Evolutionary conservation across 768 basidiomycete genomes (phyloP), one percentile per base, ranked within the genome.

Genomic region (Daedaleopsis sinensis): DNA sequence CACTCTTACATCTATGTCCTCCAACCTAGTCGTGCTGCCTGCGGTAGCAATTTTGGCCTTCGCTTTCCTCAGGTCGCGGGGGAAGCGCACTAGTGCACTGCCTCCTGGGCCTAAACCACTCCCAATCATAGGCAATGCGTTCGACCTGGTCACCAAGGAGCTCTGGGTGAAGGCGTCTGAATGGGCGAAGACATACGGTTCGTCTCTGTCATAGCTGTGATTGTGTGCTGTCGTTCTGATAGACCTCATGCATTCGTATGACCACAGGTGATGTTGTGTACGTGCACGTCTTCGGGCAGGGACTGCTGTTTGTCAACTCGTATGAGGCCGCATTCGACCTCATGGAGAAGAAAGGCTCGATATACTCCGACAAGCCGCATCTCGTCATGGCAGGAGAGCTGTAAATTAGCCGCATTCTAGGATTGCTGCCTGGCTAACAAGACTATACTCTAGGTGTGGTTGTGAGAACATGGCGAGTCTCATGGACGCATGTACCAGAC

Each of bases 311-410:
- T 73, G 67, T 91, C 54, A 89, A 86, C 72, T 82, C 81, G 37
- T 79, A 80, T 8, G 80, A 87, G 39, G 85, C 80, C 0, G 82
- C 80, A 0, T 76, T 78, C 42, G 90, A 91, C 38, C 73, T 93
- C 57, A 75, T 93, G 64, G 90, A 92, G 57, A 88, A 84, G 68
- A 82, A 84, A 35, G 88, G 89, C 8, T 75, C 81, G 10, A 85
- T 90, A 32, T 92, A 91, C 71, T 86, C 90, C 9, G 91, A 91
- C 74, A 89, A 88, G 71, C 88, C 88, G 0, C 74, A 77, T 24
- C 75, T 90, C 23, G 78, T 88, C 47, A 91, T 92, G 90, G 78
- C 75, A 12, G 84, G 86, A 23, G 90, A 92, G 57, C 78, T 91
- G 82, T 90, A 67, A 67, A 86, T 32, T 7, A 32, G 27, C 7